These are phyloP conservation scores for Galeopsis tetrahit DNA, from an alignment of 257 asterid species.

Conservation along the genomic window DNA sequence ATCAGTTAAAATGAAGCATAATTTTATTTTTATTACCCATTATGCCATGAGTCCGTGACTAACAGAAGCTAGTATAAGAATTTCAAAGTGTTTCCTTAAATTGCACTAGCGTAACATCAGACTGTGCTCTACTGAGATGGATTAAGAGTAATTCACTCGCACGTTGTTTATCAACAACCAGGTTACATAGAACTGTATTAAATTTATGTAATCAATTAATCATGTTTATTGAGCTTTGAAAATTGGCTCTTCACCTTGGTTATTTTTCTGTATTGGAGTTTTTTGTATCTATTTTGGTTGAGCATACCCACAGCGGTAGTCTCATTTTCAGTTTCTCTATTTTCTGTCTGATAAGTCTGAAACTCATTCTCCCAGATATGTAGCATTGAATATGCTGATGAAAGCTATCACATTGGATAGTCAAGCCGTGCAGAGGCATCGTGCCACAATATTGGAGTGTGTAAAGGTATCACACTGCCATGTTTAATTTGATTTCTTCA, in stretches of 20 bases:
- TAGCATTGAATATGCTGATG: slow-evolving; percentile 98
- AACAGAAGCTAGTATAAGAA: not conserved
- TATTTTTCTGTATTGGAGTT: slow-evolving; percentile 13
- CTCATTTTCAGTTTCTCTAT: slow-evolving; percentile 32
- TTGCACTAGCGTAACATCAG: not conserved
- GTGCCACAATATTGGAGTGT: slow-evolving; percentile 94
- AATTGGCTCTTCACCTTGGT: slow-evolving; percentile 23
- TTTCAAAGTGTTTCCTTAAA: not conserved
- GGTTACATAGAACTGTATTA: not conserved
- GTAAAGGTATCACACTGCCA: slow-evolving; percentile 70
- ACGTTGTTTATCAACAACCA: slow-evolving; percentile 14
- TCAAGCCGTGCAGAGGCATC: slow-evolving; percentile 99
- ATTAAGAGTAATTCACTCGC: slow-evolving; percentile 20
- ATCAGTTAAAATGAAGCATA: not conserved
- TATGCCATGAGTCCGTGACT: not conserved
- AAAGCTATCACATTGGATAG: slow-evolving; percentile 87
- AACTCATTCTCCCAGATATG: slow-evolving; percentile 69
- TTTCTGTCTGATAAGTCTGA: slow-evolving; percentile 36
- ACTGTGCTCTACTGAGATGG: slow-evolving; percentile 15
- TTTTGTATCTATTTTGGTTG: slow-evolving; percentile 21
- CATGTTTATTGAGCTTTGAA: slow-evolving; percentile 21
- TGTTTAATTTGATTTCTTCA: slow-evolving; percentile 9
- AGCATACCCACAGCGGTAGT: slow-evolving; percentile 11
- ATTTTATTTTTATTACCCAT: not conserved
- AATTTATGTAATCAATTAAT: not conserved